phyloP scores from a whole-genome alignment of 192 early-diverging fungal species.

The Coemansia sp. region DNA sequence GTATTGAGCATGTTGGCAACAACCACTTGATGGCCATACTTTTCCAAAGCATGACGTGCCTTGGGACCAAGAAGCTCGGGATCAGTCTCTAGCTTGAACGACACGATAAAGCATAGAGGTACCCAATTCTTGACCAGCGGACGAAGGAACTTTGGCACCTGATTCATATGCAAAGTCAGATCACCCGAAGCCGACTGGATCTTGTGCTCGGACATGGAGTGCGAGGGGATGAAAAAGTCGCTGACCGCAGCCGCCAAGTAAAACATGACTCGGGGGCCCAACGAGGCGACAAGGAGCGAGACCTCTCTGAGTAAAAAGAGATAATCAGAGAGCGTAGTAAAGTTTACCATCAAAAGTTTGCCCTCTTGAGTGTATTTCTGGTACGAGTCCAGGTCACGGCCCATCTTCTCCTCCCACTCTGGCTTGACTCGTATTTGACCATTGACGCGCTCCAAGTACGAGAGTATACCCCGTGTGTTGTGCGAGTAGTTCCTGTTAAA shows the following conservation, averaged over 20 bases:
- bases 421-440: conserved; percentile 66
- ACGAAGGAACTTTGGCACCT: conserved; percentile 95
- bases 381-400: conserved; percentile 64
- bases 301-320: conserved; percentile 83
- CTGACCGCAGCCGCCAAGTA: conserved; percentile 98
- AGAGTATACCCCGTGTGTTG: conserved; percentile 72
- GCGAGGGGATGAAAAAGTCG: conserved; percentile 96
- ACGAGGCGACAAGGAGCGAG: conserved; percentile 64
- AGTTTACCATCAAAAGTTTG: conserved; percentile 79
- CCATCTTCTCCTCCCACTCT: conserved; percentile 71
- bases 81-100: conserved; percentile 98
- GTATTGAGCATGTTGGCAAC: conserved; percentile 93
- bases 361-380: conserved; percentile 57
- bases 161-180: conserved; percentile 87
- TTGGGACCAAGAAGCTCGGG: conserved; percentile 77
- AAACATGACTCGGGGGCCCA: conserved; percentile 80
- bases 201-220: conserved; percentile 95
- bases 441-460: conserved; percentile 69
- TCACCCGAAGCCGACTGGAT: conserved; percentile 90
- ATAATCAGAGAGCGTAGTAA: conserved; percentile 91
- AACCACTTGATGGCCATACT: conserved; percentile 96
- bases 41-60: conserved; percentile 70
- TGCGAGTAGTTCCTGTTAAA: conserved; percentile 92
- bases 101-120: conserved; percentile 84
- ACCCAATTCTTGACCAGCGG: conserved; percentile 96